Evolutionary conservation across 768 basidiomycete species (phyloP).

Genomic region (Leccinum fibrillosum): DNA sequence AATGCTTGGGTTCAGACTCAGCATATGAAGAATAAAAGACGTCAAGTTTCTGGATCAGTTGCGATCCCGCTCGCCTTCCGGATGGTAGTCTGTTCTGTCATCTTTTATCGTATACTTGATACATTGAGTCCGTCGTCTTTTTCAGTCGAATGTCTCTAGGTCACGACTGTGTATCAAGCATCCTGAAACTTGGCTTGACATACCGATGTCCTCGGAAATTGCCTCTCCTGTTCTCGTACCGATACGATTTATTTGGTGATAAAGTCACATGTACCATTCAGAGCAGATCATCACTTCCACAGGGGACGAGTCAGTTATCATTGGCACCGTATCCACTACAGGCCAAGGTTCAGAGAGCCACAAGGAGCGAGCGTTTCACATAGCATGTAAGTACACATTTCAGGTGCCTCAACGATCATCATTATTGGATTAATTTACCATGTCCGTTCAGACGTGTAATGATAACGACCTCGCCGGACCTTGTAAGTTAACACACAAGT

Average conservation of each 20-base stretch:
- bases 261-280: slow-evolving; percentile 2
- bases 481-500: not conserved
- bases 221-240: not conserved
- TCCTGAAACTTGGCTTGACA: not conserved
- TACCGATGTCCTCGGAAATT: slow-evolving; percentile 18
- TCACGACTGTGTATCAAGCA: not conserved
- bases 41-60: not conserved
- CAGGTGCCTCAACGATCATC: not conserved
- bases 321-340: not conserved
- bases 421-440: not conserved
- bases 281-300: slow-evolving; percentile 5
- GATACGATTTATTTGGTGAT: not conserved
- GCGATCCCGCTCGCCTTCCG: not conserved
- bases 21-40: not conserved
- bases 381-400: not conserved
- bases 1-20: not conserved
- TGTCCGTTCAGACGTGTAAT: not conserved
- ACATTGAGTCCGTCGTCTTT: not conserved
- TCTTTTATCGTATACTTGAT: not conserved
- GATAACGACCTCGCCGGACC: slow-evolving; percentile 15
- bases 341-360: slow-evolving; percentile 4
- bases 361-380: slow-evolving; percentile 3
- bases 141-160: not conserved
- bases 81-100: not conserved
- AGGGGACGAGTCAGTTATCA: slow-evolving; percentile 2